Evolutionary conservation across 495 filamentous ascomycete species (phyloP), one percentile per base, ranked within the genome.

Genomic region (Daldinia bambusicola): DNA sequence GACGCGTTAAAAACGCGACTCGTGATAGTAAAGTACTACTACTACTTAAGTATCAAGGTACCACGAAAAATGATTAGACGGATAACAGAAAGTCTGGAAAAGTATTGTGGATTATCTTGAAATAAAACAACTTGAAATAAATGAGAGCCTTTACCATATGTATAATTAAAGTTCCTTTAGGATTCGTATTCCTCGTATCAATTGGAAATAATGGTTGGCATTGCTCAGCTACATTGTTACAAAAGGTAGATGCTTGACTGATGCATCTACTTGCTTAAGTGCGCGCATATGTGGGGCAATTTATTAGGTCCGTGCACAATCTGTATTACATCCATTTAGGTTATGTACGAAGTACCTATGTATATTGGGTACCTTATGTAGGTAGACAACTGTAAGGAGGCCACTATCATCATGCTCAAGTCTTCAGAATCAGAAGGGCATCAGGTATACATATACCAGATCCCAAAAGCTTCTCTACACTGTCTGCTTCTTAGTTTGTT

Each of bases 1-100:
- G 56, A 72, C 66, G 72, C 69, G 71, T 72, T 41, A 37, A 8
- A 36, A 36, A 75, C 55, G 62, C 61, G 69, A 18, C 55, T 68
- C 38, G 30, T 32, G 8, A 7, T 37, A 32, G 31, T 61, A 13
- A 7, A 38, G 41, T 6, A 12, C 13, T 36, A 36, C 13, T 36
- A 36, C 18, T 48, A 48, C 9, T 20, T 20, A 48, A 41, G 38
- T 41, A 41, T n/a, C 22, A 43, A 53, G 12, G 26, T 53, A 48
- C 43, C 43, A 8, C 16, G 6, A n/a, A 53, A 32, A 53, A 53
- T n/a, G n/a, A n/a, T 16, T 6, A 53, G 50, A 32, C n/a, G 50
- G 32, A 32, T 53, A 53, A 30, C 30, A 53, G 6, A 6, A 53
- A 32, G 26, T 14, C 6, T 4, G 12, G 31, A 53, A 8, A 4